Percentiles rank a stretch among this genome's conserved stretches.
Evolutionary conservation across 108 stramenopile genomes (phyloP).

Genomic region (Skeletonema tropicum): DNA sequence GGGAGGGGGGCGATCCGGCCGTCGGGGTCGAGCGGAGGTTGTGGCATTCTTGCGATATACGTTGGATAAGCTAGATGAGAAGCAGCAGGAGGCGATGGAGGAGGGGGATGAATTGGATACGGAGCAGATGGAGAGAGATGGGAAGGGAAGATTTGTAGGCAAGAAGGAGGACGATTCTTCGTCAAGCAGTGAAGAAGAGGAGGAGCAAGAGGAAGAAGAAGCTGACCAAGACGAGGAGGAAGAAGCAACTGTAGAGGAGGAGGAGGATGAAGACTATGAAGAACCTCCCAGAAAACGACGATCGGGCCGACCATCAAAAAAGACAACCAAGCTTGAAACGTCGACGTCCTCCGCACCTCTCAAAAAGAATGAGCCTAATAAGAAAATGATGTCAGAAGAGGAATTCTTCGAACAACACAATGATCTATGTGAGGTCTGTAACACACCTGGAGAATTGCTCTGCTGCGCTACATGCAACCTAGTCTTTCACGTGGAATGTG

Average conservation of each 20-base stretch:
- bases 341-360: not conserved
- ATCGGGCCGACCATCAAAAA: conserved; percentile 25
- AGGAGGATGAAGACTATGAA: conserved; percentile 31
- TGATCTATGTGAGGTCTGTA: conserved; percentile 91
- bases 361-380: not conserved
- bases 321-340: conserved; percentile 6
- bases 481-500: conserved; percentile 90
- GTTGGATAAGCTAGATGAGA: conserved; percentile 44
- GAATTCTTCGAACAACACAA: conserved; percentile 88
- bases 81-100: conserved; percentile 39
- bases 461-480: conserved; percentile 92
- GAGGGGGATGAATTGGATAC: conserved; percentile 10
- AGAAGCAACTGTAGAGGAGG: conserved; percentile 22
- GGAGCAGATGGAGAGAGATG: conserved; percentile 20
- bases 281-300: conserved; percentile 6
- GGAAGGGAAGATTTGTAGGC: conserved; percentile 4
- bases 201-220: conserved; percentile 11
- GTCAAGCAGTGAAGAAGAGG: conserved; percentile 32
- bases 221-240: conserved; percentile 18
- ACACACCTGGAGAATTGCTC: conserved; percentile 75
- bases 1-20: conserved; percentile 42
- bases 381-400: conserved; percentile 55
- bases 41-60: conserved; percentile 40
- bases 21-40: conserved; percentile 44
- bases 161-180: conserved; percentile 28